Conservation (phyloP, 129 eudicot species). For the Kitagawia praeruptora region DNA sequence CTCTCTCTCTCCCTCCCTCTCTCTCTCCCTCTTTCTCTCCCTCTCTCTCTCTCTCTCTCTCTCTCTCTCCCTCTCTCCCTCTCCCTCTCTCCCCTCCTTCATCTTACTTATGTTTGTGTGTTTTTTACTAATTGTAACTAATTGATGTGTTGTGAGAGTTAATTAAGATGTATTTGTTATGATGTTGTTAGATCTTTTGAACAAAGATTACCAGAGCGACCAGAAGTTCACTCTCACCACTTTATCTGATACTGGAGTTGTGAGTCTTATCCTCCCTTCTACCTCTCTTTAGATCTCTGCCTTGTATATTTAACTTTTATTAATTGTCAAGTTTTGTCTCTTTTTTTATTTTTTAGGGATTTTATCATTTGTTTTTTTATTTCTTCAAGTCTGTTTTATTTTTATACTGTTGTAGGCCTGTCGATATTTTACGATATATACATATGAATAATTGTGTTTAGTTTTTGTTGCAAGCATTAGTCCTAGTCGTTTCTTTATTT, state of each 20-base stretch:
- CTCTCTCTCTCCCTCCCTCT: too few species aligned
- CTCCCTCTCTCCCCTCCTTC: too few species aligned
- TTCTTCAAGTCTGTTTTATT: neutral
- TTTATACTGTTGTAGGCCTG: neutral
- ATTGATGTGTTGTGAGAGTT: neutral
- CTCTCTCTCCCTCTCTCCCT: too few species aligned
- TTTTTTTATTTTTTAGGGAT: neutral
- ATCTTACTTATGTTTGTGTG: neutral
- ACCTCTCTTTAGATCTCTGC: neutral
- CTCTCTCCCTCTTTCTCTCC: too few species aligned
- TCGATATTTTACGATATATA: neutral
- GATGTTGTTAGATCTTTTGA: conserved; percentile 56
- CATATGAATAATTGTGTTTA: neutral
- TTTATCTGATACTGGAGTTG: conserved; percentile 82
- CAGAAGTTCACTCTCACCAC: conserved; percentile 87
- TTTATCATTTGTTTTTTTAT: neutral
- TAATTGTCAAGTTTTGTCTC: too few species aligned
- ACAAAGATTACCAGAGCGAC: conserved; percentile 80
- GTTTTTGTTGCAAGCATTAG: neutral
- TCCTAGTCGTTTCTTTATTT: neutral
- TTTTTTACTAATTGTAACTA: too few species aligned
- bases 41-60: too few species aligned
- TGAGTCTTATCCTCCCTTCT: conserved; percentile 22
- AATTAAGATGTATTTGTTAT: neutral
- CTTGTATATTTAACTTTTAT: neutral